Evolutionary conservation across 768 basidiomycete genomes (phyloP).

Genomic region (Butyriboletus loyo): DNA sequence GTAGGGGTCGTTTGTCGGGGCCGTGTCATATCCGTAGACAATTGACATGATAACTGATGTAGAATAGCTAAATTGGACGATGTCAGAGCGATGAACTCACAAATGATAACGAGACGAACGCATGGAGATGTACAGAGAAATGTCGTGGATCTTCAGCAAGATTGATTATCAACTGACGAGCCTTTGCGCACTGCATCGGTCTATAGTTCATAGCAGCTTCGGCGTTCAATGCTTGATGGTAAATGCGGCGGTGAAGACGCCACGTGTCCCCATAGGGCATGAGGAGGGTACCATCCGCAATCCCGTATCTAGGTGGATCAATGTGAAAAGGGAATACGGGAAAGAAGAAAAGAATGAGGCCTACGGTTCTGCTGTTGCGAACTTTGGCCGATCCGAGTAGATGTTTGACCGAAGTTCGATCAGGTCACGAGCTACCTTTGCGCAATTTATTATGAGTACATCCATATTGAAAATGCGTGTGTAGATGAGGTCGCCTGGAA

Average conservation of each 20-base stretch:
- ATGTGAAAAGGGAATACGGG: background rate
- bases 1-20: conserved; percentile 19
- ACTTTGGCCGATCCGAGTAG: conserved; percentile 35
- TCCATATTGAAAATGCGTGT: conserved; percentile 21
- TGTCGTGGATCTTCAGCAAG: conserved; percentile 28
- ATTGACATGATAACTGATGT: conserved; percentile 27
- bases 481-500: conserved; percentile 22
- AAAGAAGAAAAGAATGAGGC: background rate
- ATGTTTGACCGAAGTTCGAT: conserved; percentile 27
- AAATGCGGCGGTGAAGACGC: conserved; percentile 34
- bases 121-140: conserved; percentile 23
- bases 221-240: conserved; percentile 34
- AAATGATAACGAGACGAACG: conserved; percentile 16
- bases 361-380: conserved; percentile 23
- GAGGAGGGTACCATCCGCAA: conserved; percentile 33
- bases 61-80: conserved; percentile 19
- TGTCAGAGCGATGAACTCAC: background rate
- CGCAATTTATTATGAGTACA: conserved; percentile 28
- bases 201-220: conserved; percentile 28
- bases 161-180: conserved; percentile 31
- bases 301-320: conserved; percentile 23
- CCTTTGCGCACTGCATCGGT: conserved; percentile 33
- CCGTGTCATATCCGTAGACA: conserved; percentile 24
- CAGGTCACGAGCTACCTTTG: conserved; percentile 26
- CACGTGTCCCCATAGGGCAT: conserved; percentile 40